These are phyloP conservation scores for Elongisporangium prolatum DNA, from an alignment of 352 stramenopile genomes.

Conservation along the genomic window DNA sequence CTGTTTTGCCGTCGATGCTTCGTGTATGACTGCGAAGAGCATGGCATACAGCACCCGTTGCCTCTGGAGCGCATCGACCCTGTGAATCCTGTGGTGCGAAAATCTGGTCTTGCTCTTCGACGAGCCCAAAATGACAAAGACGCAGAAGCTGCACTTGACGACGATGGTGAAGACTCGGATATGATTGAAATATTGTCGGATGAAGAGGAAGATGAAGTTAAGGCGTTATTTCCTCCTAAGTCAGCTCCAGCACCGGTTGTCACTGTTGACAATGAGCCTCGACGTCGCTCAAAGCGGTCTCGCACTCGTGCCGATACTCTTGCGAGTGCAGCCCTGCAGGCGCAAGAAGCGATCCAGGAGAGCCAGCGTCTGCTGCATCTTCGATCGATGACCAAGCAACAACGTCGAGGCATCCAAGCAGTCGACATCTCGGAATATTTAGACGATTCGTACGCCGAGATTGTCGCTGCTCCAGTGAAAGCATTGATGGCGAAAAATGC, in stretches of 20 bases:
- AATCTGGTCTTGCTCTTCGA: conserved; percentile 20
- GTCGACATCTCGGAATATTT: conserved; percentile 65
- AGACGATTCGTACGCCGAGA: conserved; percentile 51
- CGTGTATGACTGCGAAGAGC: conserved; percentile 87
- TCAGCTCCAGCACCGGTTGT: not conserved
- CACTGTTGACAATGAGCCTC: conserved; percentile 19
- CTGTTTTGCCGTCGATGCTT: conserved; percentile 90
- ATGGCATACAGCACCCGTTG: conserved; percentile 73
- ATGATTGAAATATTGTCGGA: conserved; percentile 17
- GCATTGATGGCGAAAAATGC: conserved; percentile 10
- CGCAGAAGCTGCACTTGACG: conserved; percentile 5
- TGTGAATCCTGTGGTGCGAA: conserved; percentile 46
- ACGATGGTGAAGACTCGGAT: conserved; percentile 15
- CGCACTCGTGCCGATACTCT: conserved; percentile 58
- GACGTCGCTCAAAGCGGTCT: conserved; percentile 49
- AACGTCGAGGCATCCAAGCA: conserved; percentile 32
- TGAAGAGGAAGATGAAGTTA: conserved; percentile 1
- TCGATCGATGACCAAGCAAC: conserved; percentile 28
- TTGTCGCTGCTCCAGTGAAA: conserved; percentile 20
- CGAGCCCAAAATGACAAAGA: conserved; percentile 7
- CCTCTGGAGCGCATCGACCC: conserved; percentile 44
- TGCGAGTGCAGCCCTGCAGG: conserved; percentile 48
- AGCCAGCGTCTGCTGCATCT: conserved; percentile 31
- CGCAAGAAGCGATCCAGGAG: conserved; percentile 60
- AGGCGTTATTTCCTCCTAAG: not conserved